Base-by-base conservation (phyloP, 805 yeast species). In the Candida germanica region DNA sequence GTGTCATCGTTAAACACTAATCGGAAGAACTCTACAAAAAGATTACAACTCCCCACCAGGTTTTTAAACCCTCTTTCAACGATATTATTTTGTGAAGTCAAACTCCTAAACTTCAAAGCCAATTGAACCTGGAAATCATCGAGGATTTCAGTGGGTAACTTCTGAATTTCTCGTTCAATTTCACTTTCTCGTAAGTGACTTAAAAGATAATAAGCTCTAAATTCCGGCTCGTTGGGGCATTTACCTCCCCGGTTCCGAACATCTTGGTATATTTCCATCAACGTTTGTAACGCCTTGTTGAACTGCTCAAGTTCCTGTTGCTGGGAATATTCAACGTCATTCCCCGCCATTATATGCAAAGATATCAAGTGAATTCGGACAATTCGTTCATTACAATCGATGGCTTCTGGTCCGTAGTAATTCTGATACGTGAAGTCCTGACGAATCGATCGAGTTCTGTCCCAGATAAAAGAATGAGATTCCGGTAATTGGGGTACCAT, bases 391-490 rank as follows among this genome's bases (percentile, higher is more conserved):
- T 87, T 86, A 58, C 98, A 93, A 47, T 83, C 91, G 7, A 91
- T 76, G 1, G 97, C 94, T 55, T 93, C 98, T 2, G 89, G 85
- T 0, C 98, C 98, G 27, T 80, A 81, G 50, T 80, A 91, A 56
- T 91, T 91, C 54, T 93, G 98, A 53, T 86, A 89, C 0, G 97
- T 89, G 59, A 93, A 93, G 58, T 93, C 99, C 58, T 93, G 98
- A 53, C 99, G 74, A 29, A 93, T 89, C 0, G 97, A 87, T 47
- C 99, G 74, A 14, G 97, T 93, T 59, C 99, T 74, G 59, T 93
- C 98, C 98, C 99, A 94, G 6, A 93, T 61, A 48, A 93, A 91
- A 0, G 95, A 76, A 50, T 93, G 98, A 1, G 89, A 71, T 8
- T 82, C 86, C 0, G 98, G 97, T 16, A 91, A 63, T 25, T 76